Percentiles rank a stretch among this genome's conserved stretches.
These are phyloP conservation scores for Torulaspora pretoriensis DNA, from an alignment of 1,139 yeast genomes.

Conservation along the genomic window DNA sequence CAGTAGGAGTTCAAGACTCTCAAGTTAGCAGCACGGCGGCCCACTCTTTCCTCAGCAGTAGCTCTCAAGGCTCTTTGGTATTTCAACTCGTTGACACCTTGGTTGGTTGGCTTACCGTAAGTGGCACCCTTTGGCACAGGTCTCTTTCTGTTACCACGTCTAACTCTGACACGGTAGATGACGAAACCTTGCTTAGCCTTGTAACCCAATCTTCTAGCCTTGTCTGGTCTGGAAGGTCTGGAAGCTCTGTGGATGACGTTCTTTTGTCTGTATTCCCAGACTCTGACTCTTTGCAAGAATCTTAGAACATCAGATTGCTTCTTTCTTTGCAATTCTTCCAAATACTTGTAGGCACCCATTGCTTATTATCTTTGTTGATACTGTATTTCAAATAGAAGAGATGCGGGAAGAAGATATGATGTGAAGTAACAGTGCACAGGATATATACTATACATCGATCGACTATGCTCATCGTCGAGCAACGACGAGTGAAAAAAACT, in stretches of 20 bases:
- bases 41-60: slow-evolving; percentile 99
- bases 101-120: slow-evolving; percentile 99
- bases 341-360: slow-evolving; percentile 99
- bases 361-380: slow-evolving; percentile 16
- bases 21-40: slow-evolving; percentile 97
- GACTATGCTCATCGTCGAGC: too few species aligned
- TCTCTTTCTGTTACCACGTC: slow-evolving; percentile 99
- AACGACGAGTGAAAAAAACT: slow-evolving; percentile 1
- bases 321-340: slow-evolving; percentile 99
- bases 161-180: slow-evolving; percentile 97
- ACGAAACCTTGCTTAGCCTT: slow-evolving; percentile 99
- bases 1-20: slow-evolving; percentile 99
- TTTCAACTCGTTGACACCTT: slow-evolving; percentile 98
- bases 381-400: neutral
- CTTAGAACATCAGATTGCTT: slow-evolving; percentile 99
- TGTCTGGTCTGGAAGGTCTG: slow-evolving; percentile 99
- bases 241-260: slow-evolving; percentile 98
- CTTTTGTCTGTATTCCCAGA: slow-evolving; percentile 99
- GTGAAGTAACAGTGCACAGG: neutral
- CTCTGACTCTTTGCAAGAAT: slow-evolving; percentile 98
- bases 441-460: neutral
- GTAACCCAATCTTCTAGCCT: slow-evolving; percentile 99
- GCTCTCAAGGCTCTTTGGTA: slow-evolving; percentile 98
- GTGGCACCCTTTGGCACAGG: slow-evolving; percentile 99
- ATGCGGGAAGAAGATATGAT: neutral